Conservation (phyloP, 768 basidiomycete genomes). For the Suillus clintonianus region DNA sequence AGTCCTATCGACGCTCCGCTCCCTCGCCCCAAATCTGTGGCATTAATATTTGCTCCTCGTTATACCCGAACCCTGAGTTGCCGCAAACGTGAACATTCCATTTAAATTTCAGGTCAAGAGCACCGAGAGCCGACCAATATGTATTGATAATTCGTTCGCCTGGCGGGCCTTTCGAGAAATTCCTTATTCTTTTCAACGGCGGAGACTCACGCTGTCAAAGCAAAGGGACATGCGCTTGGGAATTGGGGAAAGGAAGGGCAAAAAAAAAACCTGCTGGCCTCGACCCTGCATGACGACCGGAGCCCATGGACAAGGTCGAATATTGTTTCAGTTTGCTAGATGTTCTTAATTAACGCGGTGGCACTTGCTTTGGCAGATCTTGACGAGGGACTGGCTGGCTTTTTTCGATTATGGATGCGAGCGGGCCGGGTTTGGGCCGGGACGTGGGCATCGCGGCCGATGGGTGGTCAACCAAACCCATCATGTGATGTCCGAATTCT, state of each 20-base stretch:
- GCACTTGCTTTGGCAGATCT: neutral
- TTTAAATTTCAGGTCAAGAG: neutral
- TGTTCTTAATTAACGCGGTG: neutral
- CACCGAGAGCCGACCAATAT: neutral
- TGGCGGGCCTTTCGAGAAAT: no score
- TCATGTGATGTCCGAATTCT: neutral
- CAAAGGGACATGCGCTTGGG: neutral
- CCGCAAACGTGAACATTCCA: neutral
- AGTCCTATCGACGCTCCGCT: neutral
- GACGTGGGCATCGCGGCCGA: neutral
- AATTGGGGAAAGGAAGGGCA: neutral
- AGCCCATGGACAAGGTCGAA: no score
- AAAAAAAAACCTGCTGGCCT: no score
- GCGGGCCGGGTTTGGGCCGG: neutral
- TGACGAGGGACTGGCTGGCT: neutral
- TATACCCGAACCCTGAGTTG: neutral
- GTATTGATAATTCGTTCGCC: neutral
- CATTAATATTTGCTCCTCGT: neutral
- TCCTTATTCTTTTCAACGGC: no score
- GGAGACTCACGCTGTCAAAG: constrained; percentile 2
- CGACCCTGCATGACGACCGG: neutral
- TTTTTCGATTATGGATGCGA: neutral
- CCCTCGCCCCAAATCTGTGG: neutral
- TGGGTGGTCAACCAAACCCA: neutral
- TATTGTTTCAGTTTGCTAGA: neutral